These are phyloP conservation scores for Dioscorea alata DNA, from an alignment of 106 monocot genomes.

Conservation along the genomic window DNA sequence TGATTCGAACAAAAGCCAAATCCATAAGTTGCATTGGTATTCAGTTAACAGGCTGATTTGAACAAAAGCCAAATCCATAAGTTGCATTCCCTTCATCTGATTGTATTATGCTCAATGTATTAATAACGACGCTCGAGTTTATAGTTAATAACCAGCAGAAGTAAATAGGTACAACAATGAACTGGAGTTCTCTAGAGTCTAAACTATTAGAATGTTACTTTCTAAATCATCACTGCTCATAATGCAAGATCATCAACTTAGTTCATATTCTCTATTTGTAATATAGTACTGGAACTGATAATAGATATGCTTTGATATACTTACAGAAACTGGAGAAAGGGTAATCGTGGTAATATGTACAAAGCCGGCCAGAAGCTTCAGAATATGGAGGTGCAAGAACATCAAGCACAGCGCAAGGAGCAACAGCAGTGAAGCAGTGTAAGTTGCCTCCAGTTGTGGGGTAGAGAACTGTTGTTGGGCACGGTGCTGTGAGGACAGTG, in stretches of 20 bases:
- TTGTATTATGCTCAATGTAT: too few species aligned
- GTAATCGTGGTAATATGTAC: conserved; percentile 89
- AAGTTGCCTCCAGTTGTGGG: conserved; percentile 90
- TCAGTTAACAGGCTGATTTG: too few species aligned
- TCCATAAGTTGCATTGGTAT: too few species aligned
- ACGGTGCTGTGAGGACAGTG: conserved; percentile 64
- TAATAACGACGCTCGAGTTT: too few species aligned
- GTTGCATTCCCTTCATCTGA: too few species aligned
- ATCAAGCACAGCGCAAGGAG: conserved; percentile 88
- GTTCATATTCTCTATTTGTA: background rate
- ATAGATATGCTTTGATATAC: conserved; percentile 11
- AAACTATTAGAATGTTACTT: background rate
- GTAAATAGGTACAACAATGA: background rate
- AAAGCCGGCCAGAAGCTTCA: conserved; percentile 56
- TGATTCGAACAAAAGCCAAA: too few species aligned
- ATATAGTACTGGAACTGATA: background rate
- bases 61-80: too few species aligned
- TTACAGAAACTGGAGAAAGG: conserved; percentile 81
- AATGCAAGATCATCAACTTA: background rate
- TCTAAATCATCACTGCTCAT: background rate
- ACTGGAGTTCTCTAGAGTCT: too few species aligned
- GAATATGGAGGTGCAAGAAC: conserved; percentile 91
- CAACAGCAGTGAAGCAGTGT: conserved; percentile 91
- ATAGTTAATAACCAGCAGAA: background rate
- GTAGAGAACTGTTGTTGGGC: conserved; percentile 71